phyloP scores from a whole-genome alignment of 257 asterid genomes.

The Fraxinus americana region DNA sequence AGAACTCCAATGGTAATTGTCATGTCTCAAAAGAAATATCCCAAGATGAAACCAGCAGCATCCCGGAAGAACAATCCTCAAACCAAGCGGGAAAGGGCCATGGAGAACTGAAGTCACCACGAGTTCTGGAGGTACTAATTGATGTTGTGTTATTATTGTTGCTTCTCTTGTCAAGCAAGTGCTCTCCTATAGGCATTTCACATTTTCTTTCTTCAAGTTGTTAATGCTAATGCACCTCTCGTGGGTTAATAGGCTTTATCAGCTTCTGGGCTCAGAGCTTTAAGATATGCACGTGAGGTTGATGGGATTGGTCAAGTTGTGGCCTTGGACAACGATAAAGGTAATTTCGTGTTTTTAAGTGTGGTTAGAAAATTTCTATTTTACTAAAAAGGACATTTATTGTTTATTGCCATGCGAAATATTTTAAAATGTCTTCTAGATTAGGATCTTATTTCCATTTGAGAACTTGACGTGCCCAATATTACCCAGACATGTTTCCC shows the following conservation, averaged over 20 bases:
- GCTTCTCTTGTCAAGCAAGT: neutral
- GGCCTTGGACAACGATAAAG: slow-evolving; percentile 90
- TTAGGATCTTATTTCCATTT: neutral
- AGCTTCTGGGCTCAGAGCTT: slow-evolving; percentile 95
- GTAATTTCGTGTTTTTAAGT: slow-evolving; percentile 35
- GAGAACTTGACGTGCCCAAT: neutral
- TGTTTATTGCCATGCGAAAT: neutral
- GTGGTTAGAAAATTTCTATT: neutral
- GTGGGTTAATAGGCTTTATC: slow-evolving; percentile 70
- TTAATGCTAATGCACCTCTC: slow-evolving; percentile 8
- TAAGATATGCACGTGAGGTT: slow-evolving; percentile 92
- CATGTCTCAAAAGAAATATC: slow-evolving; percentile 42
- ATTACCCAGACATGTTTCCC: neutral
- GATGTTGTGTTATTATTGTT: slow-evolving; percentile 24
- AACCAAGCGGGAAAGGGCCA: slow-evolving; percentile 46
- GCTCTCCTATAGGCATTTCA: slow-evolving; percentile 10
- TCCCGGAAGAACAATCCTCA: slow-evolving; percentile 37
- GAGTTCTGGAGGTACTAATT: slow-evolving; percentile 79
- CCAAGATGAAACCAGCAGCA: slow-evolving; percentile 44
- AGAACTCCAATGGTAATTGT: slow-evolving; percentile 47
- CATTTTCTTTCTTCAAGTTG: neutral
- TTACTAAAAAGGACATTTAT: neutral
- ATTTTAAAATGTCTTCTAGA: neutral
- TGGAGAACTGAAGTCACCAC: slow-evolving; percentile 63
- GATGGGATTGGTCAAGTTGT: slow-evolving; percentile 93